Base-by-base conservation (phyloP, 108 stramenopile species). In the Cylindrotheca closterium region DNA sequence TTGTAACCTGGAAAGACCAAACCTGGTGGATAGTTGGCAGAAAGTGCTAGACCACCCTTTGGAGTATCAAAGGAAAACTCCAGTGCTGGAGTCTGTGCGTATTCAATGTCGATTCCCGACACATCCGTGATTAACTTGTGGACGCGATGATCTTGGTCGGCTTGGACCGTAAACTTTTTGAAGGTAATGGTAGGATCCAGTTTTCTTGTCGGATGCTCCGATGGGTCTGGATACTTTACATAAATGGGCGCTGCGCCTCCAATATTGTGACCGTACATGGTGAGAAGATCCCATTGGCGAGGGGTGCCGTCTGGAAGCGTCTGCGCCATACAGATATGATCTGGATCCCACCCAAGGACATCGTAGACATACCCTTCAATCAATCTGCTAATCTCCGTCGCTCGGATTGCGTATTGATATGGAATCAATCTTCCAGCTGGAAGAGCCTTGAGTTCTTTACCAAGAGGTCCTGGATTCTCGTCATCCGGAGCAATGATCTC, bases 281-380 rank as follows among this genome's bases (percentile, higher is more conserved):
- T 75, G 4, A 81, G 57, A 74, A 81, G 75, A 47, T 81, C 79
- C 79, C 79, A 81, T 57, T 81, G 75, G 62, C 70, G 71, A 25
- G 79, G 79, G 23, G 70, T 72, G 19, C 79, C 79, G 47, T 81
- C 71, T 21, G 74, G 65, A 8, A 67, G 67, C 2, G 79, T 70
- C 24, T 74, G 74, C 65, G 75, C 75, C 79, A 81, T 81, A 37
- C 74, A 76, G 42, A 81, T 81, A 52, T 81, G 79, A 48, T 81
- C 79, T 18, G 79, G 79, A 22, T 75, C 65, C 64, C 75, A 81
- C 22, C 79, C 79, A 29, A 75, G 60, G 45, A 75, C 61, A 55
- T 67, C 65, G 15, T 70, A 70, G 22, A 74, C 73, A 22, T 74
- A 67, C 27, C 75, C 71, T 45, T 81, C 79, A 62, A 75, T 81